phyloP scores from a whole-genome alignment of 2,329 filamentous ascomycete genomes.

The Mariannaea elegans region DNA sequence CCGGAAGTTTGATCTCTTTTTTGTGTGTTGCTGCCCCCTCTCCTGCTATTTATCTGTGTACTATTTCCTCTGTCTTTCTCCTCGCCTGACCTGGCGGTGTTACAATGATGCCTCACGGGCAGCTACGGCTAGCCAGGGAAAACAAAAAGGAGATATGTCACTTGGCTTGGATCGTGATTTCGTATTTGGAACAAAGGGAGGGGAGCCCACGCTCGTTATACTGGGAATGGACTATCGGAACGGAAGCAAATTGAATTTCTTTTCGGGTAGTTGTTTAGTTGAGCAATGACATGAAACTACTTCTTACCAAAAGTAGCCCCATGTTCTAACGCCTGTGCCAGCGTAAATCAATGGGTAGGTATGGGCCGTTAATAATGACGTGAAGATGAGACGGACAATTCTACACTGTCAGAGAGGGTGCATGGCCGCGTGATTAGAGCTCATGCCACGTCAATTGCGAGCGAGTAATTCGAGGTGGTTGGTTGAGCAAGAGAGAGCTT shows the following conservation, averaged over 20 bases:
- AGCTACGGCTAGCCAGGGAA: constrained; percentile 12
- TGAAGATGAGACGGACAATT: neutral
- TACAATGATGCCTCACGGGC: constrained; percentile 9
- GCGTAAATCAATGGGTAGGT: too few relatives aligned
- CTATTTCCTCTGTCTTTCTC: constrained; percentile 37
- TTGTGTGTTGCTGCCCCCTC: constrained; percentile 33
- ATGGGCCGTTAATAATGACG: too few relatives aligned
- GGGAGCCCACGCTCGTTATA: constrained; percentile 38
- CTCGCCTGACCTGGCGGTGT: constrained; percentile 15
- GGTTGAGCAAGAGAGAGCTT: constrained; percentile 1
- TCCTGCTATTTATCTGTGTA: constrained; percentile 29
- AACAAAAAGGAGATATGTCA: constrained; percentile 14
- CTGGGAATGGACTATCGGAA: constrained; percentile 34
- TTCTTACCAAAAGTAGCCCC: too few relatives aligned
- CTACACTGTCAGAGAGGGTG: neutral
- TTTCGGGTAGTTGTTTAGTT: neutral
- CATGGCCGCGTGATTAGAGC: neutral
- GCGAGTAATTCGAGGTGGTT: neutral
- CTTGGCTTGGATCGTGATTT: constrained; percentile 22
- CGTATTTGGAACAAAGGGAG: constrained; percentile 25
- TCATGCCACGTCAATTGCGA: constrained; percentile 14
- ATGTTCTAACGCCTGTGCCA: too few relatives aligned
- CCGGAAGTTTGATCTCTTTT: constrained; percentile 28
- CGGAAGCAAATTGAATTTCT: constrained; percentile 36
- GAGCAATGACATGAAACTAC: neutral